Evolutionary conservation across 139 green algal genomes (phyloP), one percentile per base, ranked within the genome.

Genomic region (Pleodorina starrii): DNA sequence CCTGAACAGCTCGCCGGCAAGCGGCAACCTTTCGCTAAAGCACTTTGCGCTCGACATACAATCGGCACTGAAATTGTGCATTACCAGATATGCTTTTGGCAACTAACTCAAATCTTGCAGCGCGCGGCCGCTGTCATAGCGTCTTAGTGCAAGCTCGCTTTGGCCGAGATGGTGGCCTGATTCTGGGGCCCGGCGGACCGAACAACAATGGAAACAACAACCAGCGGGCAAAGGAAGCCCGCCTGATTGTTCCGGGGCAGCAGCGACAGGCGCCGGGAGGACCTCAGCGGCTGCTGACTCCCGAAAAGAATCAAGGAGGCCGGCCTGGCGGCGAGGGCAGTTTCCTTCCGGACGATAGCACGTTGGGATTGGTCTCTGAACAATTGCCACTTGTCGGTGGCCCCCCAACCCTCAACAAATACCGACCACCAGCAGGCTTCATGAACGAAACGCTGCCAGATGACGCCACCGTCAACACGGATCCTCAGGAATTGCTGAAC

Each of bases 381-480:
- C 44, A 50, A n/a, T 7, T 5, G 29, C 21, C 21, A 16, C 36
- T 59, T 1, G 0, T 66, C 3, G 60, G 57, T 27, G 85, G 60
- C 2, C 79, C 72, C 11, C 86, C 90, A 0, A 85, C 71, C 3
- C 75, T 74, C 6, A 87, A 93, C 72, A 90, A 92, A 60, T 97
- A 95, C 89, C 85, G 95, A 1, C 96, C 96, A 6, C 96, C 95
- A 1, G 91, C 95, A 3, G 95, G 95, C 35, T 98, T 98, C 91
- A 97, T 98, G 95, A 92, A 97, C 38, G 88, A 89, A 0, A 82
- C 79, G n/a, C 66, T 88, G 23, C 82, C 82, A 0, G 66, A 90
- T 12, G 78, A 90, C 19, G 51, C 83, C 16, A 60, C 69, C 0
- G 38, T 35, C 2, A 79, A 50, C 74, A 71, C 83, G 43, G 38